phyloP scores from a whole-genome alignment of 176 grass and related monocot species.

The Oryza meyeriana region DNA sequence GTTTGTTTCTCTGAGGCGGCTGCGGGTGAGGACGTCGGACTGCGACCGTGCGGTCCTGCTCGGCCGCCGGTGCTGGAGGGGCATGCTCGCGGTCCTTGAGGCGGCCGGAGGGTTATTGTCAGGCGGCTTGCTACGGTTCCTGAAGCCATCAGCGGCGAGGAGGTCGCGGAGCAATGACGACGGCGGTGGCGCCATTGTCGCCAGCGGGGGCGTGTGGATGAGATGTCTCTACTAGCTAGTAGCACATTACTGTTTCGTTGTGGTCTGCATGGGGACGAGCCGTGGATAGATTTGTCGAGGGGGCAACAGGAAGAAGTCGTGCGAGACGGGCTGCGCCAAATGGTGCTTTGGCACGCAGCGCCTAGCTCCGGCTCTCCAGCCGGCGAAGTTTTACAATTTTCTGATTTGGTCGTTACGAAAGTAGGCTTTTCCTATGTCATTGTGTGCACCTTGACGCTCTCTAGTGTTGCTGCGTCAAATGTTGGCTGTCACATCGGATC shows the following conservation, averaged over 20 bases:
- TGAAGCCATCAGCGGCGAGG: conserved; percentile 46
- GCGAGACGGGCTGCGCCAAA: conserved; percentile 23
- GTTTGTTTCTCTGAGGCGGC: conserved; percentile 10
- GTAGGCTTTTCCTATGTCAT: background rate
- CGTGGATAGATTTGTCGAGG: background rate
- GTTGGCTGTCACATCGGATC: background rate
- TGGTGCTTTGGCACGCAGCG: conserved; percentile 32
- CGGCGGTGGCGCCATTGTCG: conserved; percentile 40
- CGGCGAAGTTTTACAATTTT: conserved; percentile 11
- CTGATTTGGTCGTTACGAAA: background rate
- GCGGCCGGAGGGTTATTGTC: background rate
- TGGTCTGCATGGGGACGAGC: background rate
- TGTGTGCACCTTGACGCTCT: background rate
- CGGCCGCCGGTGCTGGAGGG: conserved; percentile 23
- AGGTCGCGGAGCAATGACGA: conserved; percentile 43
- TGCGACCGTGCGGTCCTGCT: conserved; percentile 36
- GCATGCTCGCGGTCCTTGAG: conserved; percentile 37
- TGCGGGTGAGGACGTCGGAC: conserved; percentile 41
- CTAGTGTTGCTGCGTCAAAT: conserved; percentile 23
- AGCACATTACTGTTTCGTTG: background rate
- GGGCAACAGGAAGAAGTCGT: conserved; percentile 28
- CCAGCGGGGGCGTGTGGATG: background rate
- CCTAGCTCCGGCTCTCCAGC: conserved; percentile 6
- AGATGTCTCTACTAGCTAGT: background rate
- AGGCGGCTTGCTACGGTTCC: conserved; percentile 25